Evolutionary conservation across 2,329 filamentous ascomycete species (phyloP).

Genomic region (Lachnellula occidentalis): DNA sequence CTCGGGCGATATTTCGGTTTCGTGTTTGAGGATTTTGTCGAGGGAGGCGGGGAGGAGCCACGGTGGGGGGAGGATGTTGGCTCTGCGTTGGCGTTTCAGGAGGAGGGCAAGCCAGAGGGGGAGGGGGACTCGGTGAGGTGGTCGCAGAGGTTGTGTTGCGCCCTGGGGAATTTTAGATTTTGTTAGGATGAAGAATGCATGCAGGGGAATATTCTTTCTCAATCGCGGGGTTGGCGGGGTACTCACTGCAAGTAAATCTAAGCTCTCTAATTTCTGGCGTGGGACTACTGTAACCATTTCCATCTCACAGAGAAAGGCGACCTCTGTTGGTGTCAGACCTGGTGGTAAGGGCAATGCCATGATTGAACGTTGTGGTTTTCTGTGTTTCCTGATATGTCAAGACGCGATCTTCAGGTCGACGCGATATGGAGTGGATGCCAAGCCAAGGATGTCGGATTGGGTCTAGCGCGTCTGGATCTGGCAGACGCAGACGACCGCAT

Average conservation of each 20-base stretch:
- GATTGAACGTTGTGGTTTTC: constrained; percentile 1
- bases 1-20: constrained; percentile 65
- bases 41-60: constrained; percentile 81
- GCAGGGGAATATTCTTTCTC: not conserved
- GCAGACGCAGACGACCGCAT: not conserved
- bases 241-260: constrained; percentile 80
- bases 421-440: constrained; percentile 19
- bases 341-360: constrained; percentile 32
- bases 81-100: constrained; percentile 87
- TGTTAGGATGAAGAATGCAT: constrained; percentile 49
- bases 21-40: constrained; percentile 69
- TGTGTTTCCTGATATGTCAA: constrained; percentile 1
- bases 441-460: not conserved
- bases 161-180: constrained; percentile 49
- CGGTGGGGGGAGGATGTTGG: constrained; percentile 84
- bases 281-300: constrained; percentile 90
- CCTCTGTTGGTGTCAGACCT: constrained; percentile 76
- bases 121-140: constrained; percentile 71
- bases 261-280: constrained; percentile 79
- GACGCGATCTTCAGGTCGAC: constrained; percentile 12
- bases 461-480: not conserved
- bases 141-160: constrained; percentile 66
- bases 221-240: constrained; percentile 23
- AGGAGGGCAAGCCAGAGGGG: constrained; percentile 94
- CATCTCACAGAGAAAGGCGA: constrained; percentile 96